Evolutionary conservation across 306 rosid species (phyloP).

Genomic region (Corylus avellana): DNA sequence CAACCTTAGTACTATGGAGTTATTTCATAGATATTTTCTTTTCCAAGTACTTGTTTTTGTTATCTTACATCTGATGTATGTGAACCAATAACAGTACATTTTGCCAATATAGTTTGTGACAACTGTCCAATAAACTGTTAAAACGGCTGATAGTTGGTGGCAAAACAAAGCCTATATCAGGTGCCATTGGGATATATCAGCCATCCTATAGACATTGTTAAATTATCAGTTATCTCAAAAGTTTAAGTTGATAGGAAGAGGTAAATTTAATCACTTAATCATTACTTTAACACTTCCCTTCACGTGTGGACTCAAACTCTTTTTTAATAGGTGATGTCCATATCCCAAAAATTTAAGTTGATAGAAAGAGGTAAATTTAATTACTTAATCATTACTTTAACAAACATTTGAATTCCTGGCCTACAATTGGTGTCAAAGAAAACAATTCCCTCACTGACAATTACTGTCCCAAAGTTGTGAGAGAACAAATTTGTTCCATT

Average conservation of each 20-base stretch:
- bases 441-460: slow-evolving; percentile 3
- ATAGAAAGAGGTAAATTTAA: too few relatives aligned
- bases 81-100: not conserved
- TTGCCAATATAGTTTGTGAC: not conserved
- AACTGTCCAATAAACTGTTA: not conserved
- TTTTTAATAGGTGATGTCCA: too few relatives aligned
- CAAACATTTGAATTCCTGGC: not conserved
- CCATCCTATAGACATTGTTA: too few relatives aligned
- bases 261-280: too few relatives aligned
- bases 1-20: not conserved
- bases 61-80: not conserved
- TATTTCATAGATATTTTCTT: not conserved
- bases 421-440: not conserved
- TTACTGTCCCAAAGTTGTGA: slow-evolving; percentile 3
- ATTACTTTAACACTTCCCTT: too few relatives aligned
- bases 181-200: too few relatives aligned
- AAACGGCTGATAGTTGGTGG: not conserved
- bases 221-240: too few relatives aligned
- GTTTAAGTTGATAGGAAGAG: too few relatives aligned
- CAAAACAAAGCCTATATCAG: too few relatives aligned
- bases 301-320: too few relatives aligned
- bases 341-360: too few relatives aligned
- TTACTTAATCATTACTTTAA: too few relatives aligned
- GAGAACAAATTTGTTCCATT: not conserved
- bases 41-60: not conserved